These are phyloP conservation scores for Camelina hispida DNA, from an alignment of 345 rosid species.

Conservation along the genomic window DNA sequence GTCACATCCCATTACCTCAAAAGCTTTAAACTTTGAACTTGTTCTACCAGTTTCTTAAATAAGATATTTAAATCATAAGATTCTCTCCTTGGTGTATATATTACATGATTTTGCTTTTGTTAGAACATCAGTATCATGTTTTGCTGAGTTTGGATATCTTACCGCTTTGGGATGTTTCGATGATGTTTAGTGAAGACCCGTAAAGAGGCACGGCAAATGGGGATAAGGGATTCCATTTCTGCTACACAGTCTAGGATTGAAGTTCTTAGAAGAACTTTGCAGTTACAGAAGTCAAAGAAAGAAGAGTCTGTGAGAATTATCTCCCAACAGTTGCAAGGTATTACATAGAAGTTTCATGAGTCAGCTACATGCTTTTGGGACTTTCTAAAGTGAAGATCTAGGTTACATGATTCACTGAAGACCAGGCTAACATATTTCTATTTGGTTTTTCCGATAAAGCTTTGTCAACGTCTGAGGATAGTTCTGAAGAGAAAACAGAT, in stretches of 20 bases:
- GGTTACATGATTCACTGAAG: background rate
- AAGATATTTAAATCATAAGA: background rate
- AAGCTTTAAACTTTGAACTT: conserved; percentile 23
- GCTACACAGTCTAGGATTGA: conserved; percentile 61
- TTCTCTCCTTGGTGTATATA: background rate
- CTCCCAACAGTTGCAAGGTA: conserved; percentile 68
- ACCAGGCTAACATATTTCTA: conserved; percentile 19
- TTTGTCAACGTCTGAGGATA: conserved; percentile 54
- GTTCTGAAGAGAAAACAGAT: conserved; percentile 52
- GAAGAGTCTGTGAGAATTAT: conserved; percentile 61
- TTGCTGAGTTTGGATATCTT: conserved; percentile 11
- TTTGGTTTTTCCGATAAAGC: conserved; percentile 27
- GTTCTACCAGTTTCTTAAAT: background rate
- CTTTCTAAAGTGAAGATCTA: conserved; percentile 6
- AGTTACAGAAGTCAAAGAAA: conserved; percentile 65
- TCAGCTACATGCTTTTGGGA: conserved; percentile 17
- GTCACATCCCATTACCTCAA: conserved; percentile 15
- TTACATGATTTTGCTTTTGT: background rate
- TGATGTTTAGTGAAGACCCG: conserved; percentile 71
- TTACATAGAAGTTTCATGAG: conserved; percentile 9
- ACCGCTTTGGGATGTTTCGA: background rate
- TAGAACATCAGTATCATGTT: background rate
- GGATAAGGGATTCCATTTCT: conserved; percentile 64
- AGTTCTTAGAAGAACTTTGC: conserved; percentile 60
- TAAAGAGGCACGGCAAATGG: conserved; percentile 77